Conservation (phyloP, 257 asterid genomes). For the Capsicum chinense region DNA sequence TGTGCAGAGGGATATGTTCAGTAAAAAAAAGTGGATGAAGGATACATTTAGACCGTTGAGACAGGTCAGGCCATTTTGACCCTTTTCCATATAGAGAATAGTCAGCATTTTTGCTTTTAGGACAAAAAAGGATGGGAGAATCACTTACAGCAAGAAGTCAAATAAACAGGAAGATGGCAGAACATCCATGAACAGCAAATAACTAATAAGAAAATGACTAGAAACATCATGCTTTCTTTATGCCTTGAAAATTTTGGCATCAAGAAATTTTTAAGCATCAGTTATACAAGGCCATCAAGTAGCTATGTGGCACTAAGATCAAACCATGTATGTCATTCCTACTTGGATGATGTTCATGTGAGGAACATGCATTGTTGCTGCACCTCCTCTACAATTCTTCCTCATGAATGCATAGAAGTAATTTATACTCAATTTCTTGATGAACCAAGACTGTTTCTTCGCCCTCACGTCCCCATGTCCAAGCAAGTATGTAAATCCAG, state of each 20-base stretch:
- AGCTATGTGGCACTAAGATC: constrained; percentile 34
- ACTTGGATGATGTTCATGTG: constrained; percentile 81
- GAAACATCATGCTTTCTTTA: background rate
- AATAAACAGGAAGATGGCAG: constrained; percentile 10
- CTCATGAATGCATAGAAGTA: constrained; percentile 89
- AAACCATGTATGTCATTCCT: constrained; percentile 88
- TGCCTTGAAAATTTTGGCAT: background rate
- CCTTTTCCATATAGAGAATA: background rate
- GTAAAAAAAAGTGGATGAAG: too few species aligned
- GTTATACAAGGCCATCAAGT: background rate
- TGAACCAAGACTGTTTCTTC: constrained; percentile 70
- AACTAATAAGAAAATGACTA: background rate
- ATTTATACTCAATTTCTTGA: constrained; percentile 78
- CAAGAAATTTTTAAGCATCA: background rate
- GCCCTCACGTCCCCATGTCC: constrained; percentile 93
- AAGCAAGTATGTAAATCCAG: constrained; percentile 85
- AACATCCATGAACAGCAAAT: background rate
- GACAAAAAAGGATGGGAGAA: background rate
- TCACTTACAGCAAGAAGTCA: background rate
- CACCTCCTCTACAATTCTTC: constrained; percentile 93
- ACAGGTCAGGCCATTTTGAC: too few species aligned
- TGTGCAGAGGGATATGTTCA: too few species aligned
- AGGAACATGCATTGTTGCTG: constrained; percentile 92
- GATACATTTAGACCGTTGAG: too few species aligned
- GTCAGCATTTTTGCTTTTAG: background rate